Base-by-base conservation (phyloP, 2,329 filamentous ascomycete species). In the Stachybotrys chlorohalonatus region DNA sequence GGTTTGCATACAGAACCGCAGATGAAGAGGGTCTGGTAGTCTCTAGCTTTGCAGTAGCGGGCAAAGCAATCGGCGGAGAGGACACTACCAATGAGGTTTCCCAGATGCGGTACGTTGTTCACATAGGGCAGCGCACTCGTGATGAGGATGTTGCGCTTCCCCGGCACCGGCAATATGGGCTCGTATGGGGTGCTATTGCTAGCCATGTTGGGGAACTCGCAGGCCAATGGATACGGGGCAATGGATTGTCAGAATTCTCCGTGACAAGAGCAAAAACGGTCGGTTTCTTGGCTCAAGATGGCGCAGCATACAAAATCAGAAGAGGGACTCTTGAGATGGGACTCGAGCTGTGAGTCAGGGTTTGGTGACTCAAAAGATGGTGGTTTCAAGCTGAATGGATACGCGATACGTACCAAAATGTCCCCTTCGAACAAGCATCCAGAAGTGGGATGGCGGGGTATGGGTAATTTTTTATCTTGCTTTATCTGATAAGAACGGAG, bases 51-150 rank as follows among this genome's bases (percentile, higher is more conserved):
- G 74, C 86, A 89, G 73, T 87, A 95, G 61, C 85, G 84, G 47
- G 87, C 80, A 68, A 87, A 96, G 59, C 95, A 89, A 68, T 96
- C 92, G 63, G 92, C 92, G 58, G 86, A 91, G 62, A 96, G 80
- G 46, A 96, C 90, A 63, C 85, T 90, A 59, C 90, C 90, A 59
- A 95, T 86, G 60, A 95, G 85, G 72, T 95, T 95, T 58, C 90
- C 92, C 63, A 96, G 75, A 74, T 96, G 92, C 51, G 91, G 87
- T 32, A 88, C 83, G 64, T 86, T 83, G 70, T 86, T 84, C 61
- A 79, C 74, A 64, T 96, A 96, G 47, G 91, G 91, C 51, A 96
- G 73, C n/a, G 92, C 92, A 63, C 87, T 93, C 48, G 93, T 96
- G 64, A 97, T 86, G 58, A 97, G 82, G 63, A 95, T 84, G 71